Evolutionary conservation across 2,329 filamentous ascomycete species (phyloP).

Genomic region (Botrytis cinerea): DNA sequence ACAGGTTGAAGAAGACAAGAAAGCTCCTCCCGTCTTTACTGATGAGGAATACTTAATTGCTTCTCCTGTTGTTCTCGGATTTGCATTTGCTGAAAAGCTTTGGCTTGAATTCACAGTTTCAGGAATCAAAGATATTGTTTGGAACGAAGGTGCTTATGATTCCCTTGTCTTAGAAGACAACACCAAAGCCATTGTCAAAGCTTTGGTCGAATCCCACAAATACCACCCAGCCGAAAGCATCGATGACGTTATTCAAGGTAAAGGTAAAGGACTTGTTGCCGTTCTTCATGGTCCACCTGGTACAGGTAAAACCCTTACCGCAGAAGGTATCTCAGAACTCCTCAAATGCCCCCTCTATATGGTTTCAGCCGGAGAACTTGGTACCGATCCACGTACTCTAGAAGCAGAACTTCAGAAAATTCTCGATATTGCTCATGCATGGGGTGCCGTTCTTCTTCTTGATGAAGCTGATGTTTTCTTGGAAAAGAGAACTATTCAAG

Average conservation of each 20-base stretch:
- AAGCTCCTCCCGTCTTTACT: constrained; percentile 58
- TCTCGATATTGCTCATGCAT: constrained; percentile 80
- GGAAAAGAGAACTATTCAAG: constrained; percentile 78
- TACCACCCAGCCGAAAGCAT: constrained; percentile 80
- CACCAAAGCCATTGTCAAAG: constrained; percentile 70
- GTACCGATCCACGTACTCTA: constrained; percentile 72
- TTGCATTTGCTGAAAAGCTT: constrained; percentile 82
- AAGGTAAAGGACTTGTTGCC: constrained; percentile 80
- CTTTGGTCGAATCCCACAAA: constrained; percentile 81
- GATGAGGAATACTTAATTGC: constrained; percentile 84
- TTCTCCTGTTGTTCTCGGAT: constrained; percentile 82
- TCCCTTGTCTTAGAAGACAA: constrained; percentile 70
- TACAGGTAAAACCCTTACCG: constrained; percentile 86
- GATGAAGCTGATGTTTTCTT: constrained; percentile 87
- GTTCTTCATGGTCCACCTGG: constrained; percentile 85
- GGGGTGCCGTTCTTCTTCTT: constrained; percentile 81
- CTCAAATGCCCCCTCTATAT: constrained; percentile 81
- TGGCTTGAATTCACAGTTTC: constrained; percentile 89
- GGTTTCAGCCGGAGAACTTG: constrained; percentile 79
- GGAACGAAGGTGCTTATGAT: constrained; percentile 81
- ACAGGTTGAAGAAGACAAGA: constrained; percentile 38
- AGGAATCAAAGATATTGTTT: constrained; percentile 76
- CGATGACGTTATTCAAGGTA: constrained; percentile 80
- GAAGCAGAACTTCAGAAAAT: constrained; percentile 81
- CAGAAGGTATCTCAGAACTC: constrained; percentile 81